These are phyloP conservation scores for Candida sp. DNA, from an alignment of 1,139 yeast species.

Conservation along the genomic window DNA sequence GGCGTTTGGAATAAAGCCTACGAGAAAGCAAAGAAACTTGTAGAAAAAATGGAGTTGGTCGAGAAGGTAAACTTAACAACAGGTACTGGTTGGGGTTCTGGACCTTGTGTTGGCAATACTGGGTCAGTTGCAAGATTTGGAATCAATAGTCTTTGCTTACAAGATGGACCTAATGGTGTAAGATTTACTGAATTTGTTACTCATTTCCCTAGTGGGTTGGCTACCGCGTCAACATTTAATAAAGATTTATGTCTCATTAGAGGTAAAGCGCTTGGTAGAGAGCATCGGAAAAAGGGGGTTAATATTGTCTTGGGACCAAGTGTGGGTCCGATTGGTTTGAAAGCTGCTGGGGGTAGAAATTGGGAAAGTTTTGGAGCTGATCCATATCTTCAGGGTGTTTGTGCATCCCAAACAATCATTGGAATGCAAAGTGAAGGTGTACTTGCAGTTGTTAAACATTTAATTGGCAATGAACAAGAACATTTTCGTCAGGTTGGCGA, in stretches of 20 bases:
- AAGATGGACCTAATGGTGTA: slow-evolving; percentile 66
- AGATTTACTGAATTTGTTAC: slow-evolving; percentile 56
- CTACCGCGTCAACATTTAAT: slow-evolving; percentile 59
- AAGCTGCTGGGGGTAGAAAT: slow-evolving; percentile 63
- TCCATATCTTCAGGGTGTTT: slow-evolving; percentile 58
- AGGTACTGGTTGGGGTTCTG: slow-evolving; percentile 65
- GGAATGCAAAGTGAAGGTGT: slow-evolving; percentile 62
- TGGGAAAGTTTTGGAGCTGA: slow-evolving; percentile 70
- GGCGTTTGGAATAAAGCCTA: slow-evolving; percentile 56
- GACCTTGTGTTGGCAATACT: slow-evolving; percentile 64
- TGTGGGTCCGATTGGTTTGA: slow-evolving; percentile 60
- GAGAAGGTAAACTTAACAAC: slow-evolving; percentile 65
- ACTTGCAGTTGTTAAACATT: slow-evolving; percentile 52
- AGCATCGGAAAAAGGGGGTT: slow-evolving; percentile 55
- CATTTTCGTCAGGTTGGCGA: slow-evolving; percentile 59
- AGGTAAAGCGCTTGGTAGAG: slow-evolving; percentile 58
- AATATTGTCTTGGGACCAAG: slow-evolving; percentile 61
- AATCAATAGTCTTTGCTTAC: slow-evolving; percentile 56
- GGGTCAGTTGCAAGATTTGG: slow-evolving; percentile 57
- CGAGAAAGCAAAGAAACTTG: slow-evolving; percentile 50
- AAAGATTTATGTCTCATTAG: slow-evolving; percentile 48
- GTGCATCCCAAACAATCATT: slow-evolving; percentile 50
- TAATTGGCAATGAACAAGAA: slow-evolving; percentile 64
- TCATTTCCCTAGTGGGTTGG: slow-evolving; percentile 57
- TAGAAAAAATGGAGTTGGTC: slow-evolving; percentile 50